phyloP scores from a whole-genome alignment of 177 flowering plant species.

The Vitis hybrid region DNA sequence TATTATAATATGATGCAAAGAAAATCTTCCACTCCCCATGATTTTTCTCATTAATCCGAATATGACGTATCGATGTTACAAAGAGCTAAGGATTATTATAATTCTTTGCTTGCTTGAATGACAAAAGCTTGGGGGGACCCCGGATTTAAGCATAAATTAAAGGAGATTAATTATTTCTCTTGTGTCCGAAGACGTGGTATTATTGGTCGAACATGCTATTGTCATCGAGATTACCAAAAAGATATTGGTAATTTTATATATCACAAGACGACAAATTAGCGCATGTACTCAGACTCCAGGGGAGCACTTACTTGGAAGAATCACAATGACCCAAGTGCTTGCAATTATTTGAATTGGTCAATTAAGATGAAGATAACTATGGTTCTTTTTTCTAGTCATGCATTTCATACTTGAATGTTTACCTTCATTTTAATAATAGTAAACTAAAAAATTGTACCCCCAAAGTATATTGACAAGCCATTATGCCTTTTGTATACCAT shows the following conservation, averaged over 20 bases:
- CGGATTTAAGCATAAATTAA: constrained; percentile 38
- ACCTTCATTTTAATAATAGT: too few species aligned
- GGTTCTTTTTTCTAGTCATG: neutral
- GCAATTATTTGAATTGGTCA: constrained; percentile 28
- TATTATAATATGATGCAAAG: neutral
- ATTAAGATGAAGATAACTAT: constrained; percentile 20
- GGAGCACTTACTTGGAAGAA: constrained; percentile 32
- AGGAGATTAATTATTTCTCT: constrained; percentile 19
- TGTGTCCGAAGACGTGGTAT: constrained; percentile 33
- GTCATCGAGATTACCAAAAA: constrained; percentile 42
- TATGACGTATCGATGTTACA: neutral
- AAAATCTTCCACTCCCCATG: neutral
- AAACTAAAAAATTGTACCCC: too few species aligned
- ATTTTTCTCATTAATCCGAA: neutral
- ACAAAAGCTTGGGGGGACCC: constrained; percentile 34
- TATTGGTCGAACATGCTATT: constrained; percentile 32
- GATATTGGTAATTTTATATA: constrained; percentile 19
- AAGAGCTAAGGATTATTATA: neutral
- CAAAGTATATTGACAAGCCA: too few species aligned
- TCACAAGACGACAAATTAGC: constrained; percentile 39
- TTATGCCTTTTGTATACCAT: too few species aligned
- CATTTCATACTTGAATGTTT: too few species aligned
- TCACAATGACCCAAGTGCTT: constrained; percentile 15
- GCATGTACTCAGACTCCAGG: constrained; percentile 14
- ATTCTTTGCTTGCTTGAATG: neutral